Percentiles rank a stretch among this genome's conserved stretches.
phyloP scores from a whole-genome alignment of 2,329 filamentous ascomycete genomes.

The Penicillium digitatum region DNA sequence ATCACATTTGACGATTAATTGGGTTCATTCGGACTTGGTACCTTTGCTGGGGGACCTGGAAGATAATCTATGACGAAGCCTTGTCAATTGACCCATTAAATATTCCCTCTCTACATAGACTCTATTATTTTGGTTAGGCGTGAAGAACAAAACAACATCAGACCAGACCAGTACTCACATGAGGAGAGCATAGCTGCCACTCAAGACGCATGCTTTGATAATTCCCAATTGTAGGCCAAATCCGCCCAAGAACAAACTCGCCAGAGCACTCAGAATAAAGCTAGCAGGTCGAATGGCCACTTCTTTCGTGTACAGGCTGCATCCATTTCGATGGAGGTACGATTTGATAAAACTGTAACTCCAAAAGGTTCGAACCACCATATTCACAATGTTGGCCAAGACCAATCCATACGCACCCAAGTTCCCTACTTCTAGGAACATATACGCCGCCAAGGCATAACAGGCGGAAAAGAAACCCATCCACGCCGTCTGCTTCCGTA shows the following conservation, averaged over 20 bases:
- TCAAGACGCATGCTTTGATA: constrained; percentile 49
- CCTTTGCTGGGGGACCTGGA: constrained; percentile 10
- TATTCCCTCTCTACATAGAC: constrained; percentile 36
- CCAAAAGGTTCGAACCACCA: constrained; percentile 80
- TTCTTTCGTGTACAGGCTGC: constrained; percentile 40
- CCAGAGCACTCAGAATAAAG: constrained; percentile 45
- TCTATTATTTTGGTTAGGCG: constrained; percentile 24
- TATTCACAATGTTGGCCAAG: constrained; percentile 82
- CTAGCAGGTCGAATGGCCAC: constrained; percentile 47
- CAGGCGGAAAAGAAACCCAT: constrained; percentile 77
- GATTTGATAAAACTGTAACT: constrained; percentile 66
- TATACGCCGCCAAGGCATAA: constrained; percentile 70
- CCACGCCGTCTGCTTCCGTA: constrained; percentile 73
- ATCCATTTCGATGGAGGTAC: constrained; percentile 55
- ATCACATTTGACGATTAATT: constrained; percentile 72
- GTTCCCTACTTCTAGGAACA: constrained; percentile 65
- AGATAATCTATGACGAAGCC: constrained; percentile 18
- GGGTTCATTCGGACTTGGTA: constrained; percentile 23
- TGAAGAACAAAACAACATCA: constrained; percentile 18
- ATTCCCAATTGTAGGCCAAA: constrained; percentile 25
- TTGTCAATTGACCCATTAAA: constrained; percentile 26
- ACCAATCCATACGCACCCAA: constrained; percentile 79
- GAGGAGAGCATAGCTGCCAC: constrained; percentile 51
- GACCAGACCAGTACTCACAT: constrained; percentile 58
- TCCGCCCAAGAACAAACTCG: constrained; percentile 42